These are phyloP conservation scores for Moricandia moricandioides DNA, from an alignment of 345 rosid species.

Conservation along the genomic window DNA sequence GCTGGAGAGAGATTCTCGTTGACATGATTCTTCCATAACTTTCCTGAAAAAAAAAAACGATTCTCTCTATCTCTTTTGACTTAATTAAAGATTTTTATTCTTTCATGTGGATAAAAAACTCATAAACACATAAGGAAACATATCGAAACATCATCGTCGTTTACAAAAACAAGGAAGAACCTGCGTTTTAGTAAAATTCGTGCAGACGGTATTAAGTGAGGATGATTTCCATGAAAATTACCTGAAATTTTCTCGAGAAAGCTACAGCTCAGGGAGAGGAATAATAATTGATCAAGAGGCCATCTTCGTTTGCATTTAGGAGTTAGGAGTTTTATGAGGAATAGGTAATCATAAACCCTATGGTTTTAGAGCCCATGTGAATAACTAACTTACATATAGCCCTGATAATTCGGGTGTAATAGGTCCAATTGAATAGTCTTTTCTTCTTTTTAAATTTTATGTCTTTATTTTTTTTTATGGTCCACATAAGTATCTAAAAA, in stretches of 20 bases:
- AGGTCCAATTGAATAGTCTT: too few relatives aligned
- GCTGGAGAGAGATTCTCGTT: not conserved
- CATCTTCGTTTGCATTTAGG: too few relatives aligned
- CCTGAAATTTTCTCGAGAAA: not conserved
- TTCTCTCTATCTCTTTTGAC: too few relatives aligned
- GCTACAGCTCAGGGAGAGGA: not conserved
- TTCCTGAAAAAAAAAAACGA: not conserved
- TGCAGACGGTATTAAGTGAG: not conserved
- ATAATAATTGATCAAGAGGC: too few relatives aligned
- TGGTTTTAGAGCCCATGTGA: too few relatives aligned
- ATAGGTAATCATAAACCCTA: too few relatives aligned
- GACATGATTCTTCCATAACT: not conserved
- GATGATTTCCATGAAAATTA: not conserved
- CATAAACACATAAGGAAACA: not conserved
- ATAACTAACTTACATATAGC: not conserved
- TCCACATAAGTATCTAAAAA: too few relatives aligned
- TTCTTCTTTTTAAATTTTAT: too few relatives aligned
- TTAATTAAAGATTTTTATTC: too few relatives aligned
- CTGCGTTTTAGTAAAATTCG: not conserved
- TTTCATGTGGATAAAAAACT: not conserved
- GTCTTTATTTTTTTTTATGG: too few relatives aligned
- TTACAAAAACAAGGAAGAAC: not conserved
- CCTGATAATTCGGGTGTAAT: not conserved
- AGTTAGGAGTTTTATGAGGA: too few relatives aligned
- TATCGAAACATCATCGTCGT: not conserved